phyloP scores from a whole-genome alignment of 75 land plant species.

The Picea sitchensis region DNA sequence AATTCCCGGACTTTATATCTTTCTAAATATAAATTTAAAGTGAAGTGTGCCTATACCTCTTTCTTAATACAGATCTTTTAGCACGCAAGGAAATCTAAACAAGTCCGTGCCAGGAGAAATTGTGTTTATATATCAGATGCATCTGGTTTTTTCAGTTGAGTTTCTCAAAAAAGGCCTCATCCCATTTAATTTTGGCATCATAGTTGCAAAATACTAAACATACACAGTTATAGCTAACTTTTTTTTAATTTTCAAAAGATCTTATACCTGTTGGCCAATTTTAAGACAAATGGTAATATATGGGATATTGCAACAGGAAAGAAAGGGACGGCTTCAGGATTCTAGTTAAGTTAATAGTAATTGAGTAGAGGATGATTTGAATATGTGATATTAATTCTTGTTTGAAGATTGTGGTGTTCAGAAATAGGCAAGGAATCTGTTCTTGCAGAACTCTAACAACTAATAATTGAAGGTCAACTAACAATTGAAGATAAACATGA shows the following conservation, averaged over 20 bases:
- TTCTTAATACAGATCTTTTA: neutral
- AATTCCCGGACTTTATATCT: neutral
- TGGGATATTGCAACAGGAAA: neutral
- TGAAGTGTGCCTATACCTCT: neutral
- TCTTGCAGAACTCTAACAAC: neutral
- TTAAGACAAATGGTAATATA: neutral
- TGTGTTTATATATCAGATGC: neutral
- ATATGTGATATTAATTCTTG: neutral
- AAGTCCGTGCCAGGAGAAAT: neutral
- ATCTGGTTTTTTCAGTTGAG: neutral
- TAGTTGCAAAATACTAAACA: neutral
- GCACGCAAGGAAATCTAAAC: neutral
- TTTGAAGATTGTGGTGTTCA: neutral
- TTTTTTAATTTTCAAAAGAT: neutral
- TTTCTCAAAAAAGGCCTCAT: neutral
- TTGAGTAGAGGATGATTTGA: neutral
- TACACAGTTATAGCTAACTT: neutral
- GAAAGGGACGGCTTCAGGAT: neutral
- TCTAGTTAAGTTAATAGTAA: neutral
- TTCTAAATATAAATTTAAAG: neutral
- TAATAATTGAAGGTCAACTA: neutral
- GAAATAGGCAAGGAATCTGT: neutral
- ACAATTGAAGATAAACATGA: neutral
- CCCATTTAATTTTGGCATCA: neutral
- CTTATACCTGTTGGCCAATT: neutral